Base-by-base conservation (phyloP, 768 basidiomycete species). In the Calocybe indica region DNA sequence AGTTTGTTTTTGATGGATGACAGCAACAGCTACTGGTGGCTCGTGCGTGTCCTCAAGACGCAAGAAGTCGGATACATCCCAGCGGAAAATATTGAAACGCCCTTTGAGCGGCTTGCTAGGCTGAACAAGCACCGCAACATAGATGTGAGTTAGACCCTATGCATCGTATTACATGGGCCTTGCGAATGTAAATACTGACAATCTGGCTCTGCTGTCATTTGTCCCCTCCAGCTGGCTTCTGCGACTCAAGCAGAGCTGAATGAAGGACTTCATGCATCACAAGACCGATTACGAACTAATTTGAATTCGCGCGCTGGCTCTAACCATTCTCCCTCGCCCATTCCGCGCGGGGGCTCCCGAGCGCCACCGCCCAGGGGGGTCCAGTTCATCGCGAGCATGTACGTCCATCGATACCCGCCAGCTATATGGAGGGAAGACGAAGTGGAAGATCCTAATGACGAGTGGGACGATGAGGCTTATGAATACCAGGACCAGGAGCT, bases 1-100 rank as follows among this genome's bases (percentile, higher is more conserved):
- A 90, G 89, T 52, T 77, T 99, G 40, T 85, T 92, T 62, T 74
- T 99, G 38, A 92, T 98, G 80, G 96, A 99, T 69, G 96, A 99
- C 65, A 92, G 86, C 48, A 98, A 99, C 66, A 92, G 90, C 67
- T 99, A 99, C 70, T 98, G 96, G 96, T 98, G 96, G 96, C 88
- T 98, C 43, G 95, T 99, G 6, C 82, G 93, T 40, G 96, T 99
- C 7, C 83, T 99, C 53, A 98, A 97, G 71, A 97, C 95, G 6
- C 93, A 97, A 66, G 93, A 96, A 59, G 92, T 99, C 11, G 96
- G 96, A 0, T 99, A 99, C 64, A 98, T 99, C 43, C 96, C 96
- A 12, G 96, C 96, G 0, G 96, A 99, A 69, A 98, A 97, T 64
- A 97, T 99, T 55, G 96, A 99, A 65, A 99, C 96, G 0, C 96